Evolutionary conservation across 2,329 filamentous ascomycete species (phyloP), one percentile per base, ranked within the genome.

Genomic region (Beauveria medogensis): DNA sequence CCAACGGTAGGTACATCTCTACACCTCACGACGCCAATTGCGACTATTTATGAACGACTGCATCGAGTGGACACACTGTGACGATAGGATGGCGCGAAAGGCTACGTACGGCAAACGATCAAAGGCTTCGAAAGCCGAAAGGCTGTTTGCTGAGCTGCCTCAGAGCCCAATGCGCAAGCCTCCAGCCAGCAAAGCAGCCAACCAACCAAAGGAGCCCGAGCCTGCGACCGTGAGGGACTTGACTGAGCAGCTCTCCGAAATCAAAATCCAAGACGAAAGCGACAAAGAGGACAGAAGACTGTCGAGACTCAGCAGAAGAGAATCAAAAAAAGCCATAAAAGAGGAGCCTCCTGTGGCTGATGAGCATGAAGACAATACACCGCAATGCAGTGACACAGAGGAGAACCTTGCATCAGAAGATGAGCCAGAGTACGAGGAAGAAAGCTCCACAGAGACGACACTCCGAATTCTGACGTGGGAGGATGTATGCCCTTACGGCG

Each of bases 401-500:
- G 58, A 47, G 0, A 28, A 22, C 18, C 26, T 54, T n/a, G 40
- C 20, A 18, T 40, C 41, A 3, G 68, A 70, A 47, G 57, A 55
- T 40, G 57, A 59, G 26, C 3, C 18, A 30, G 12, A 52, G 37
- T 28, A 20, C 22, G 37, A 41, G 30, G 59, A 61, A 16, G 47
- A 47, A 9, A 52, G 34, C 26, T 56, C 50, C 16, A n/a, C 46
- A 16, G 53, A 61, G 9, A 63, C 20, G 7, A 41, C 51, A 8
- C 70, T 82, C 18, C 76, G 78, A 3, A 67, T 78, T 5, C 71
- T 85, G 46, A 75, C 76, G 1, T 88, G 85, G 84, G 71, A 77
- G 34, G 82, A 86, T 57, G 75, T 87, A 34, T 83, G 83, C 54
- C 79, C 80, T 0, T 72, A 75, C 0, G 78, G 76, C 18, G 79